Evolutionary conservation across 2,329 filamentous ascomycete genomes (phyloP).

Genomic region (Pyrenophora teres): DNA sequence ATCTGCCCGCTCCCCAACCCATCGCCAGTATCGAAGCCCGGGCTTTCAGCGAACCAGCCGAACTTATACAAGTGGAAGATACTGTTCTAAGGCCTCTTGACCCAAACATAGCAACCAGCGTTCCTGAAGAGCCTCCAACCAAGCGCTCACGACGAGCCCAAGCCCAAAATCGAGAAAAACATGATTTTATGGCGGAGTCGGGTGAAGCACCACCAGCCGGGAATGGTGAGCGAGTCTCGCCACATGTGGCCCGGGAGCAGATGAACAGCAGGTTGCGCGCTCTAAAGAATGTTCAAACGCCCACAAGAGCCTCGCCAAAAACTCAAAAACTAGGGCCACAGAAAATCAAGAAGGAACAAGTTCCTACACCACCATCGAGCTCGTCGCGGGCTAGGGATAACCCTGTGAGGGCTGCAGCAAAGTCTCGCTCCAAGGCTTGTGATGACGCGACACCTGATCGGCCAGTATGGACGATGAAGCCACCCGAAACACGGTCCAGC

Average conservation of each 20-base stretch:
- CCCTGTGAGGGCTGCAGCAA: conserved; percentile 6
- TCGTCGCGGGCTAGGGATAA: conserved; percentile 10
- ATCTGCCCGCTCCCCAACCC: not conserved
- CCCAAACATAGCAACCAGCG: conserved; percentile 27
- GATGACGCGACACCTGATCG: conserved; percentile 20
- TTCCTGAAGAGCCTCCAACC: conserved; percentile 16
- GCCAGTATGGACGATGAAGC: conserved; percentile 31
- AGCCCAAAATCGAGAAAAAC: conserved; percentile 11
- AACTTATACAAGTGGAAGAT: conserved; percentile 1
- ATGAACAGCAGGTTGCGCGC: conserved; percentile 31
- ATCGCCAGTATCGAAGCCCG: conserved; percentile 18
- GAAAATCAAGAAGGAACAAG: conserved; percentile 23
- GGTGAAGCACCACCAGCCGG: conserved; percentile 27
- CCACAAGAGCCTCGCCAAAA: conserved; percentile 12
- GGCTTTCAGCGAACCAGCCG: conserved; percentile 28
- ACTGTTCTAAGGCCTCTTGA: conserved; percentile 31
- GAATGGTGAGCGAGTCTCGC: conserved; percentile 23
- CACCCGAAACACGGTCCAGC: conserved; percentile 15
- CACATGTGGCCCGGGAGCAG: conserved; percentile 30
- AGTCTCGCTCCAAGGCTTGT: conserved; percentile 8
- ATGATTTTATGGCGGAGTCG: conserved; percentile 33
- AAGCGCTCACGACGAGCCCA: conserved; percentile 27
- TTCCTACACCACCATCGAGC: conserved; percentile 16
- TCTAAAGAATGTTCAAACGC: conserved; percentile 17
- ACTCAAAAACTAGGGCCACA: conserved; percentile 15